Percentiles rank a stretch among this genome's conserved stretches.
Evolutionary conservation across 768 basidiomycete genomes (phyloP).

Genomic region (Mycena crocata): DNA sequence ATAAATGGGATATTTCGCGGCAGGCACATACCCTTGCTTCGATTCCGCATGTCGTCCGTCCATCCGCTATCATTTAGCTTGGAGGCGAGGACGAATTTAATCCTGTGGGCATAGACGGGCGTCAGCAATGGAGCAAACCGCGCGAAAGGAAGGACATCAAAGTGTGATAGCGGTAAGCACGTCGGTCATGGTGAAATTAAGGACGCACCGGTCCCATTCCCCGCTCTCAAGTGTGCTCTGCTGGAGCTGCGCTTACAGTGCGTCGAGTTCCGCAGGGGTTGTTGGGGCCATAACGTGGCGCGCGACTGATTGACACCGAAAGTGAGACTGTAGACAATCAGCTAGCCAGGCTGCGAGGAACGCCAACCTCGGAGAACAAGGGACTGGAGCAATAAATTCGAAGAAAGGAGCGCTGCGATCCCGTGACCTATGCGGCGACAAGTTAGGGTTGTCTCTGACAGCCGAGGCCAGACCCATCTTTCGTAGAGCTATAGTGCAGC

Average conservation of each 20-base stretch:
- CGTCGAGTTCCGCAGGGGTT: constrained; percentile 48
- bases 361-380: background rate
- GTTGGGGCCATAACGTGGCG: constrained; percentile 37
- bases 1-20: background rate
- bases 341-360: background rate
- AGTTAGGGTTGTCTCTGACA: too few species aligned
- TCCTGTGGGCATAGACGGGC: constrained; percentile 52
- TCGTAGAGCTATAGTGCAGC: too few species aligned
- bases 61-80: constrained; percentile 78
- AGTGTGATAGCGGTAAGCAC: background rate
- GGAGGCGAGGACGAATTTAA: constrained; percentile 59
- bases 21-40: constrained; percentile 63
- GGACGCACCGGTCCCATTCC: constrained; percentile 78
- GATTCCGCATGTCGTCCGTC: constrained; percentile 70
- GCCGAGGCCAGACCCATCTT: too few species aligned
- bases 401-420: constrained; percentile 42
- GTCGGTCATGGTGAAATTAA: too few species aligned
- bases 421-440: too few species aligned
- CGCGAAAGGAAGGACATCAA: background rate
- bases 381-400: constrained; percentile 26
- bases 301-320: background rate
- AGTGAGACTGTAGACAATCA: background rate
- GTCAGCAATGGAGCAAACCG: background rate
- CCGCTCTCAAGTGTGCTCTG: constrained; percentile 76
- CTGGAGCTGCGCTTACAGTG: constrained; percentile 60